Evolutionary conservation across 805 yeast genomes (phyloP), one percentile per base, ranked within the genome.

Genomic region (Kuraishia borneana): DNA sequence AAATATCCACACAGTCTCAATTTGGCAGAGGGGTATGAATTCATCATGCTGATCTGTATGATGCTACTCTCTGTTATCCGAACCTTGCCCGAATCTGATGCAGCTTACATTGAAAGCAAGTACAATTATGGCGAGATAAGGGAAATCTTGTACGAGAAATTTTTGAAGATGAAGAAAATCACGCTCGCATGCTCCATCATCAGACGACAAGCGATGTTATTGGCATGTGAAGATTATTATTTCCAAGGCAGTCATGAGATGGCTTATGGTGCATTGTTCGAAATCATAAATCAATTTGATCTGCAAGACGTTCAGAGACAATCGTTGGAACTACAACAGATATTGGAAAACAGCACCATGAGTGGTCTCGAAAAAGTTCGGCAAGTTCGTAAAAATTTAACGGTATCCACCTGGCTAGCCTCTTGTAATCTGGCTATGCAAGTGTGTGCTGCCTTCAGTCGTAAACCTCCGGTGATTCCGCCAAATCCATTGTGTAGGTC

Each of bases 161-260:
- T 14, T 13, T 26, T 32, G n/a, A 25, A 25, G 18, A 17, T 32
- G 21, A 32, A 32, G 25, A 23, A 18, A n/a, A 9, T 32, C 4
- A 25, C 30, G 5, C 22, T 12, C 10, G 12, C 29, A 16, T 17
- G 7, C 13, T 12, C n/a, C 14, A 14, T 32, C 16, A 13, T 18
- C 30, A 14, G 30, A 6, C 5, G 8, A 19, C 30, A 26, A 23
- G 30, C 34, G 30, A 5, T 25, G 23, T 17, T 32, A 3, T 30
- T 32, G 18, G 34, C 34, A 9, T 32, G 34, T 23, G 34, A 32
- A 21, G 34, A 32, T 30, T 32, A 32, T 30, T 32, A 32, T 23
- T 32, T 14, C 21, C 34, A 32, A 25, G 18, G 13, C 18, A 25
- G 26, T n/a, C n/a, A 18, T 3, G 34, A 32, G 29, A 32, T 32